Conservation (phyloP, 2,329 filamentous ascomycete genomes). For the Stagonosporopsis rhizophila region DNA sequence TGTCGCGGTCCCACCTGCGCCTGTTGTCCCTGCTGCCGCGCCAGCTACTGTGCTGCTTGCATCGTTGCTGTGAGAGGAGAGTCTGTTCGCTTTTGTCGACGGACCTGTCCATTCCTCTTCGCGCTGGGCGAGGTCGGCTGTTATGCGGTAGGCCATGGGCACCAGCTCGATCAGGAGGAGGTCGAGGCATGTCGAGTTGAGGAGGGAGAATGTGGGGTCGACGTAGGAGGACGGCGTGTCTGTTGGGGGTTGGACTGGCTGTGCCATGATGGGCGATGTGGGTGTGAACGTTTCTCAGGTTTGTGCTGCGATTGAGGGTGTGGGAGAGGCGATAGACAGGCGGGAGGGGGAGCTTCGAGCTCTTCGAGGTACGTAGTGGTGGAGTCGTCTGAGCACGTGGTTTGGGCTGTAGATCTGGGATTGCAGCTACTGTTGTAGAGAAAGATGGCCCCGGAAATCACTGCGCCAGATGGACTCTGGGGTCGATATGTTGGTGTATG, state of each 20-base stretch:
- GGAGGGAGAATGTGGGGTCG: slow-evolving; percentile 77
- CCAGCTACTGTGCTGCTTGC: slow-evolving; percentile 36
- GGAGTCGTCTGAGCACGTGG: neutral
- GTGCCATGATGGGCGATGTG: slow-evolving; percentile 20
- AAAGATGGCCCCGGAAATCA: neutral
- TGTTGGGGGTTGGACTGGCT: slow-evolving; percentile 20
- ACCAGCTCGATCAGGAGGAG: slow-evolving; percentile 96
- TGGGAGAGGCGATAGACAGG: neutral
- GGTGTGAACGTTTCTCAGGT: neutral
- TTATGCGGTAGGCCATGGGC: slow-evolving; percentile 87
- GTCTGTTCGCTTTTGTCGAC: slow-evolving; percentile 23
- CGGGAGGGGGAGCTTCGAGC: neutral
- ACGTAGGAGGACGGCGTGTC: slow-evolving; percentile 53
- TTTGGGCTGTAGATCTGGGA: neutral
- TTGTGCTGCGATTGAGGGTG: neutral
- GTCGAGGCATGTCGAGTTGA: slow-evolving; percentile 87
- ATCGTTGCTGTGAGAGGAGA: slow-evolving; percentile 33
- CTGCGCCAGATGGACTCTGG: neutral
- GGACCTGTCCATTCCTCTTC: slow-evolving; percentile 51
- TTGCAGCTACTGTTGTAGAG: neutral
- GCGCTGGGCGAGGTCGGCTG: slow-evolving; percentile 70
- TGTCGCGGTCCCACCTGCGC: slow-evolving; percentile 30
- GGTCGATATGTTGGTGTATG: neutral
- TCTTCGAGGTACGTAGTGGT: neutral
- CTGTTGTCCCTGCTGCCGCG: slow-evolving; percentile 25